Conservation (phyloP, 768 basidiomycete genomes). For the Tricholoma terreum region DNA sequence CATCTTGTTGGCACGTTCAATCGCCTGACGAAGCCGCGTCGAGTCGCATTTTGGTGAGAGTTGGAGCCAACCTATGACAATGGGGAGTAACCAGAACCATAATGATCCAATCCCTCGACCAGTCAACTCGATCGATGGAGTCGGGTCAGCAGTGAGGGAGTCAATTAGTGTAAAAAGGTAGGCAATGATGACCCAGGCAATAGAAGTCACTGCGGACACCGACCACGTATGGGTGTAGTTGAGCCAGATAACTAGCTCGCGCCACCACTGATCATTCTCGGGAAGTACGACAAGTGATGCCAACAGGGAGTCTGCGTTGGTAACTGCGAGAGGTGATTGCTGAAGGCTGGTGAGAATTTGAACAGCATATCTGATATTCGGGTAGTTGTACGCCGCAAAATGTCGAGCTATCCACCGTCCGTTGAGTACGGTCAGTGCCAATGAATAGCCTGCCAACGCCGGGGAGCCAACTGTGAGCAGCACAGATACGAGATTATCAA, state of each 20-base stretch:
- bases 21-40: too few species aligned
- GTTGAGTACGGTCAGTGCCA: too few species aligned
- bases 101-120: slow-evolving; percentile 40
- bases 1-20: too few species aligned
- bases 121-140: slow-evolving; percentile 24
- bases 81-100: slow-evolving; percentile 45
- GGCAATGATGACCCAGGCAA: slow-evolving; percentile 45
- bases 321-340: too few species aligned
- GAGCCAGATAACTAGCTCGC: slow-evolving; percentile 28
- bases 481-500: too few species aligned
- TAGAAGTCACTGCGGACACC: slow-evolving; percentile 33
- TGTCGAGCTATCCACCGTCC: slow-evolving; percentile 40
- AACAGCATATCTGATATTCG: slow-evolving; percentile 28
- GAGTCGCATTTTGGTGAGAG: too few species aligned
- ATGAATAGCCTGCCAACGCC: slow-evolving; percentile 42
- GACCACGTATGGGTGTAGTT: slow-evolving; percentile 37
- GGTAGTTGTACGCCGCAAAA: slow-evolving; percentile 28
- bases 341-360: slow-evolving; percentile 38
- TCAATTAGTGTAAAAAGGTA: slow-evolving; percentile 38
- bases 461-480: slow-evolving; percentile 45
- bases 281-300: slow-evolving; percentile 41
- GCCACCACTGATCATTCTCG: too few species aligned
- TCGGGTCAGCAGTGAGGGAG: slow-evolving; percentile 25
- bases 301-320: slow-evolving; percentile 25
- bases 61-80: slow-evolving; percentile 45